These are phyloP conservation scores for Xerocomus amazonicus DNA, from an alignment of 1,284 basidiomycete species.

Conservation along the genomic window DNA sequence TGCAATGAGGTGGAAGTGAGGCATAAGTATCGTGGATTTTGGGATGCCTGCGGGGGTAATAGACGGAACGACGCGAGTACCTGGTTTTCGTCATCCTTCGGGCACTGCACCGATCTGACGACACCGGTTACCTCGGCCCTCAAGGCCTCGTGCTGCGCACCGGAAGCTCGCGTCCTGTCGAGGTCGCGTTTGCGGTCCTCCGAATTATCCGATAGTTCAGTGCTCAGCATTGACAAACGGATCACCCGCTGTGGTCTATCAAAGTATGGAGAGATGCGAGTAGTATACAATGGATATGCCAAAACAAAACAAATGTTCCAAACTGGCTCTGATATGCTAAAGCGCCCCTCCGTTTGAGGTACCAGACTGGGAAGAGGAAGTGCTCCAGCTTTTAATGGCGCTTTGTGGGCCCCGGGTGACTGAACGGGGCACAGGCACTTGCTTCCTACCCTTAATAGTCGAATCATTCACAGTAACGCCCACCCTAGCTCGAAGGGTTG, in stretches of 20 bases:
- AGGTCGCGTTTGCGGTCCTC: background rate
- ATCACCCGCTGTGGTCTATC: background rate
- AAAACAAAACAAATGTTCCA: background rate
- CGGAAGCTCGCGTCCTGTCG: background rate
- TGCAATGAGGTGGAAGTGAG: slow-evolving; percentile 21
- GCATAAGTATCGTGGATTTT: slow-evolving; percentile 6
- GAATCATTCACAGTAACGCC: slow-evolving; percentile 9
- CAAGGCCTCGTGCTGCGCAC: background rate
- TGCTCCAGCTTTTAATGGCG: slow-evolving; percentile 19
- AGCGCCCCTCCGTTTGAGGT: slow-evolving; percentile 18
- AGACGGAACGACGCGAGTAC: background rate
- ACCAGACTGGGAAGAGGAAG: slow-evolving; percentile 29
- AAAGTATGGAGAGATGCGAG: no score
- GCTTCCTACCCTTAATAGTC: slow-evolving; percentile 16
- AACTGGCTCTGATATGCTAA: slow-evolving; percentile 7
- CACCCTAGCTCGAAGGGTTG: slow-evolving; percentile 8
- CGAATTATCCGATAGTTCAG: background rate
- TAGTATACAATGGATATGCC: slow-evolving; percentile 25
- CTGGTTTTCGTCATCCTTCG: background rate
- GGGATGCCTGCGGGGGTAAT: slow-evolving; percentile 1
- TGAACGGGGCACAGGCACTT: slow-evolving; percentile 11
- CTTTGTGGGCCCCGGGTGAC: slow-evolving; percentile 11
- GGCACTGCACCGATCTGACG: background rate
- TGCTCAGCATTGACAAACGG: background rate
- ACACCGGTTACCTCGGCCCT: background rate